Evolutionary conservation across 1,284 basidiomycete genomes (phyloP), one percentile per base, ranked within the genome.

Genomic region (Lentinula novae-zelandiae): DNA sequence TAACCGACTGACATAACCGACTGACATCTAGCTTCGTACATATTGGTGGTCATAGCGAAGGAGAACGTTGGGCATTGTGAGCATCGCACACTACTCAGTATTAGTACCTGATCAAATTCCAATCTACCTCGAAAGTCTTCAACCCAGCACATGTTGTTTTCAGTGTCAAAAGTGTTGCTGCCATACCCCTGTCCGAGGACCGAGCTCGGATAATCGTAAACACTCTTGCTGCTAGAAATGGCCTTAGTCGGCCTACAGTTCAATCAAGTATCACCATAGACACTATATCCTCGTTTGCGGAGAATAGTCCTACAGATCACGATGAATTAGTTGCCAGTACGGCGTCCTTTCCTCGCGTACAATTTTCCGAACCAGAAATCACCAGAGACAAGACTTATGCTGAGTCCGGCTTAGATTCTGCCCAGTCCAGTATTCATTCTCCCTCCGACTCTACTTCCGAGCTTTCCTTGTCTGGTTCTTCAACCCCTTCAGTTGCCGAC

Each of bases 21-120:
- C 53, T 42, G 13, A 51, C 13, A 42, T 58, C 53, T 66, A 92
- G 90, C 82, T 51, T 87, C 90, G 8, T 86, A 91, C 75, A 72
- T 92, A 13, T 74, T 92, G 50, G 86, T 89, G 5, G 81, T 92
- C 50, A 84, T 83, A 17, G 78, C 82, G 5, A 82, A 81, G 60
- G 75, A 76, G 53, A 79, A 85, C 64, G 75, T 87, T 15, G 90
- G 90, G 63, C 76, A 80, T 63, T 70, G 90, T 89, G 70, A 74
- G 87, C 77, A n/a, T n/a, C 60, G 58, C n/a, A 3, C 44, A 22
- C 59, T 60, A 46, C 44, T 36, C 58, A 60, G 44, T 38, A 56
- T 68, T 50, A 27, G 53, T 53, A 61, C 36, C 56, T 57, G 53
- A 60, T 65, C 55, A 68, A 31, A 57, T 27, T 27, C 27, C 27